Evolutionary conservation across 257 asterid genomes (phyloP).

Genomic region (Eustoma russellianum): DNA sequence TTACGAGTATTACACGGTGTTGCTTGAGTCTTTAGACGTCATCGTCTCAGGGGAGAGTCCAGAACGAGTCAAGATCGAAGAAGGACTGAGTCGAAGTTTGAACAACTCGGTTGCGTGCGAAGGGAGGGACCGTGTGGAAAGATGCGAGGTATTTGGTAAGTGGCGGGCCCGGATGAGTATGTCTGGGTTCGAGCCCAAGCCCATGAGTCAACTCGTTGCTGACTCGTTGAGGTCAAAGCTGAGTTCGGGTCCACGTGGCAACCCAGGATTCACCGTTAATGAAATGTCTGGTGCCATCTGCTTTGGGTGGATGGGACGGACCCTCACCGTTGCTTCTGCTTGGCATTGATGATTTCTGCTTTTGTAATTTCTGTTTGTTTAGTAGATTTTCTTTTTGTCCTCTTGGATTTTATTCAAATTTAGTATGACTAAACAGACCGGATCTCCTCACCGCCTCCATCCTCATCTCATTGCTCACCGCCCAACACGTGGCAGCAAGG

Average conservation of each 20-base stretch:
- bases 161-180: constrained; percentile 84
- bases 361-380: constrained; percentile 11
- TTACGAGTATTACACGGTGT: constrained; percentile 46
- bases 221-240: constrained; percentile 54
- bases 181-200: constrained; percentile 60
- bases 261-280: constrained; percentile 61
- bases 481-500: too few relatives aligned
- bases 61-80: constrained; percentile 59
- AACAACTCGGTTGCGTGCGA: constrained; percentile 89
- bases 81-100: constrained; percentile 62
- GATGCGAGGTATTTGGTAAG: constrained; percentile 80
- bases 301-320: constrained; percentile 90
- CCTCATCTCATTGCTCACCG: too few relatives aligned
- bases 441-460: too few relatives aligned
- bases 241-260: constrained; percentile 69
- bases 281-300: constrained; percentile 63
- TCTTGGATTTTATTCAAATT: too few relatives aligned
- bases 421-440: too few relatives aligned
- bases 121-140: constrained; percentile 77
- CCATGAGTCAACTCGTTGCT: constrained; percentile 42
- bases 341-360: constrained; percentile 48
- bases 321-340: constrained; percentile 74
- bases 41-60: constrained; percentile 30
- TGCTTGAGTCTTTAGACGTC: constrained; percentile 66
- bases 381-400: not conserved